Evolutionary conservation across 2,329 filamentous ascomycete species (phyloP), one percentile per base, ranked within the genome.

Genomic region (Hypoxylon sp.): DNA sequence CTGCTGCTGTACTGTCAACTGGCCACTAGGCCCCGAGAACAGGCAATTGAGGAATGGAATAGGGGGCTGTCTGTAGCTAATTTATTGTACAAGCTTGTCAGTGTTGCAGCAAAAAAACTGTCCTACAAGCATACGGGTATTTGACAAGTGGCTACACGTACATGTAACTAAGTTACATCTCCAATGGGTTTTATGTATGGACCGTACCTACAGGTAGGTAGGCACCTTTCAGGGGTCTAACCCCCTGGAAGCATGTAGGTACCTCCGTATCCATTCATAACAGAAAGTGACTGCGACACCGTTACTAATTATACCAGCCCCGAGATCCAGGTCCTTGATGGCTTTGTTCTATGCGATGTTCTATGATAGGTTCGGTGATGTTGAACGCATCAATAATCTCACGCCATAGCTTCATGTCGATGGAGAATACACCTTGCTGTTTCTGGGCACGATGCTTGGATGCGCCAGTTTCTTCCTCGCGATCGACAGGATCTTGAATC

Each of bases 321-420:
- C 84, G 80, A 11, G 85, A 84, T 2, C 86, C 88, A 5, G 87
- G 86, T 1, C 84, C 85, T 29, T 82, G 78, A 31, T 79, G 79
- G 6, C 79, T 79, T 62, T 87, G 82, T 69, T 93, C 90, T 68
- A 87, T 82, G 15, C 96, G 88, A 78, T 97, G 92, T n/a, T 90
- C 87, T 69, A 99, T 98, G 80, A 98, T 91, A 1, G 92, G 85
- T 70, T 93, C 85, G n/a, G 82, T 86, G 71, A 98, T 93, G 27
- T 91, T 83, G 75, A 94, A 97, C 0, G 88, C 88, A 8, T 92
- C 80, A 53, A 97, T 91, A 48, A 98, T 85, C 19, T 92, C 87
- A 72, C 88, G 83, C 95, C 95, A 99, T 0, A 88, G 92, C 1
- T 88, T 85, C 83, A 94, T 96, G 73, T 98, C 94, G 68, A 99